A percentile compares a stretch with the other conserved stretches of the same genome.
Conservation (phyloP, 1,284 basidiomycete genomes). For the Trichosporon sp. region DNA sequence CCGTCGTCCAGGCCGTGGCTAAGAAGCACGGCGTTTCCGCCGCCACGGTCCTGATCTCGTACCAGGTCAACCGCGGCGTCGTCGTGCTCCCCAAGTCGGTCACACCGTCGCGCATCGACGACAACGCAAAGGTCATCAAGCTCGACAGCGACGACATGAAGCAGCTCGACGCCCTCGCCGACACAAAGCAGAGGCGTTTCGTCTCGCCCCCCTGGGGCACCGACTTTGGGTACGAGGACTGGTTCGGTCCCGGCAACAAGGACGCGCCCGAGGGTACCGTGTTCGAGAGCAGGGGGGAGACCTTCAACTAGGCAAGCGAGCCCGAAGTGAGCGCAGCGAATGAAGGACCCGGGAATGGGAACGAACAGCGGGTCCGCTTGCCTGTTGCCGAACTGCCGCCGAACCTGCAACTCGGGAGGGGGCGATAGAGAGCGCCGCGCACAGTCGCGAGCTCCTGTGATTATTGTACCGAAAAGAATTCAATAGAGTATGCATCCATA, state of each 20-base stretch:
- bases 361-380: too few relatives aligned
- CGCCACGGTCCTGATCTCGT: constrained; percentile 59
- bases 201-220: constrained; percentile 52
- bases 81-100: constrained; percentile 76
- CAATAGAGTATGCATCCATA: not conserved
- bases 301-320: constrained; percentile 18
- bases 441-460: not conserved
- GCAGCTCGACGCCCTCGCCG: constrained; percentile 66
- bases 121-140: constrained; percentile 52
- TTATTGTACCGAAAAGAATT: not conserved
- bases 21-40: constrained; percentile 64
- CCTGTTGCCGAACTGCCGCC: too few relatives aligned
- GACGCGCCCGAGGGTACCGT: constrained; percentile 50
- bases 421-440: too few relatives aligned
- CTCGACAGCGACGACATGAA: constrained; percentile 66
- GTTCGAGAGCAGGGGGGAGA: constrained; percentile 35
- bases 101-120: constrained; percentile 64
- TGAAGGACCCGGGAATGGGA: too few relatives aligned
- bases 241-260: constrained; percentile 53
- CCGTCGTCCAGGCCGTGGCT: constrained; percentile 67
- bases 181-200: constrained; percentile 65
- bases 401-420: too few relatives aligned
- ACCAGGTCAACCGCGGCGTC: constrained; percentile 58
- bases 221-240: constrained; percentile 52
- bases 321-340: too few relatives aligned